Conservation (phyloP, 257 asterid genomes). For the Solanum pimpinellifolium region DNA sequence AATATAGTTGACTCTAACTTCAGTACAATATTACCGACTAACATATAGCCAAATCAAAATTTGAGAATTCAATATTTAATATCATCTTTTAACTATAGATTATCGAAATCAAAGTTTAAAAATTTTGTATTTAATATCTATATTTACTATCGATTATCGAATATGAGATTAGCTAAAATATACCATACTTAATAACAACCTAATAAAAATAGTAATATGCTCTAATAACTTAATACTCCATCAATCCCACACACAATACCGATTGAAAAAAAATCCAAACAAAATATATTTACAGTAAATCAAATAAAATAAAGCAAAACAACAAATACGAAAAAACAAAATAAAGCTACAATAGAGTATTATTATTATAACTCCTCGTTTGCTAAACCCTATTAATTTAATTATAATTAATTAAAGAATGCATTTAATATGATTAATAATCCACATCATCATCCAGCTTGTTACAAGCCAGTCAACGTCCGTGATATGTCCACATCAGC, state of each 20-base stretch:
- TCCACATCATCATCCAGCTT: not conserved
- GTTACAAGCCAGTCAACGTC: slow-evolving; percentile 3
- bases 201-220: too few species aligned
- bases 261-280: not conserved
- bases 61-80: not conserved
- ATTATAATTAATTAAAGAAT: not conserved
- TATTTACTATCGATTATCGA: too few species aligned
- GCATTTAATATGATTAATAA: not conserved
- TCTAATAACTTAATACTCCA: too few species aligned
- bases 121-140: too few species aligned
- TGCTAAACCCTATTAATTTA: not conserved
- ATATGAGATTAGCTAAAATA: too few species aligned
- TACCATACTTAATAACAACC: too few species aligned
- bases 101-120: not conserved
- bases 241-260: not conserved
- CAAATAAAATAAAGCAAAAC: not conserved
- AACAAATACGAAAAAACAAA: not conserved
- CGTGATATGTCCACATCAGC: not conserved
- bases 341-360: not conserved
- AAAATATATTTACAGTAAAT: not conserved
- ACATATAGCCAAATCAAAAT: too few species aligned
- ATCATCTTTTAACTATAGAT: not conserved
- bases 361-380: not conserved
- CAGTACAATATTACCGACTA: too few species aligned
- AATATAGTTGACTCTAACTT: not conserved